Percentiles rank a stretch among this genome's conserved stretches.
phyloP scores from a whole-genome alignment of 2,329 filamentous ascomycete species.

The Mariannaea sp. region DNA sequence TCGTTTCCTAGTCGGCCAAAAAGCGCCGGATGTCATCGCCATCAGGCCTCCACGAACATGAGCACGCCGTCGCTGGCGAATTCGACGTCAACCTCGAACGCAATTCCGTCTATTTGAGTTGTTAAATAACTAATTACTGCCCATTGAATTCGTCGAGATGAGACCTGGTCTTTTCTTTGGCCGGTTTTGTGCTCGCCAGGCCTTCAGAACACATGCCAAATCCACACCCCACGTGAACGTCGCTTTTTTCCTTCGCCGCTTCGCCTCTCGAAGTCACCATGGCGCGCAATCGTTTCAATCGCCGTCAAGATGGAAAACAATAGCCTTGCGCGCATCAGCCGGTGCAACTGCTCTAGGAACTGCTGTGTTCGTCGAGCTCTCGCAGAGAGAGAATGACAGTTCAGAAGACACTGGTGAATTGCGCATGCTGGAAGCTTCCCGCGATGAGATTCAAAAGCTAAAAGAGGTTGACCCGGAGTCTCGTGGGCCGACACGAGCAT shows the following conservation, averaged over 20 bases:
- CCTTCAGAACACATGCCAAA: conserved; percentile 38
- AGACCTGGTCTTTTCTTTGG: conserved; percentile 49
- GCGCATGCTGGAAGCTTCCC: conserved; percentile 84
- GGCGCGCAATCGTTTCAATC: conserved; percentile 36
- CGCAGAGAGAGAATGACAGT: conserved; percentile 57
- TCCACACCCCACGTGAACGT: conserved; percentile 17
- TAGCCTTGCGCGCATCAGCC: conserved; percentile 47
- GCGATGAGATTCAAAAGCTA: conserved; percentile 74
- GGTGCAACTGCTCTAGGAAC: conserved; percentile 56
- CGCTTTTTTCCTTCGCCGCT: conserved; percentile 28
- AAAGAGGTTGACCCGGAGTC: conserved; percentile 69
- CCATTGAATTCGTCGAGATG: conserved; percentile 47
- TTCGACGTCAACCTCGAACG: conserved; percentile 1
- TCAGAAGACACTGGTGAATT: conserved; percentile 71
- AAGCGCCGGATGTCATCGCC: conserved; percentile 21
- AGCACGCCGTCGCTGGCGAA: conserved; percentile 17
- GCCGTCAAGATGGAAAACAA: conserved; percentile 28
- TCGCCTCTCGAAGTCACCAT: conserved; percentile 34
- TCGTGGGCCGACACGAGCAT: conserved; percentile 60
- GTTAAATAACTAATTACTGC: conserved; percentile 9
- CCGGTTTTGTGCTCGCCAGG: conserved; percentile 50
- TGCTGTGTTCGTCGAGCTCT: conserved; percentile 61
- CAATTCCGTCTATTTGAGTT: conserved; percentile 9
- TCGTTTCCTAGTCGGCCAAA: conserved; percentile 1
- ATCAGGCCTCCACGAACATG: conserved; percentile 25